These are phyloP conservation scores for Colletotrichum sp. DNA, from an alignment of 2,329 filamentous ascomycete species.

Conservation along the genomic window DNA sequence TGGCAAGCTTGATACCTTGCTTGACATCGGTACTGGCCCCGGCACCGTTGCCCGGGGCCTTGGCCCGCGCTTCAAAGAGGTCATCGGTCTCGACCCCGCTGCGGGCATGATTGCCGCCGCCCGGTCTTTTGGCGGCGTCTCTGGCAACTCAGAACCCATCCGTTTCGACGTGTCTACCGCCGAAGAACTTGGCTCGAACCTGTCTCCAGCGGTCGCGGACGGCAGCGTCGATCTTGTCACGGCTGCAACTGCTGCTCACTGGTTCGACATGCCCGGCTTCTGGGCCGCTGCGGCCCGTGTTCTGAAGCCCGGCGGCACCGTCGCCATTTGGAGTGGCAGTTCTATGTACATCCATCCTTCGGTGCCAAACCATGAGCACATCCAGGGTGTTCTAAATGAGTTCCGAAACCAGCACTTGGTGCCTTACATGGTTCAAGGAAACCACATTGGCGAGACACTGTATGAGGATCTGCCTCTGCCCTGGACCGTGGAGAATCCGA, in stretches of 20 bases:
- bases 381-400: slow-evolving; percentile 45
- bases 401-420: slow-evolving; percentile 39
- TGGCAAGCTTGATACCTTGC: slow-evolving; percentile 44
- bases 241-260: slow-evolving; percentile 58
- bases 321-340: slow-evolving; percentile 54
- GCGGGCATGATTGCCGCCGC: slow-evolving; percentile 59
- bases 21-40: slow-evolving; percentile 65
- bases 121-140: slow-evolving; percentile 34
- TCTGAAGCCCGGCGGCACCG: slow-evolving; percentile 57
- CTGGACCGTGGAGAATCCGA: slow-evolving; percentile 45
- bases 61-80: slow-evolving; percentile 48
- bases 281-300: slow-evolving; percentile 50
- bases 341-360: slow-evolving; percentile 30
- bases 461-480: slow-evolving; percentile 53
- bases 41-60: slow-evolving; percentile 53
- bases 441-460: slow-evolving; percentile 39
- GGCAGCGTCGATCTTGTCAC: slow-evolving; percentile 54
- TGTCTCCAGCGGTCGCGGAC: slow-evolving; percentile 32
- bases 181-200: slow-evolving; percentile 43
- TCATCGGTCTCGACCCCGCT: slow-evolving; percentile 56
- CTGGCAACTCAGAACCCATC: slow-evolving; percentile 34
- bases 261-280: slow-evolving; percentile 61
- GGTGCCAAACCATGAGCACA: slow-evolving; percentile 42
- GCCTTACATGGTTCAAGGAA: slow-evolving; percentile 47
- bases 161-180: slow-evolving; percentile 47